A percentile compares a stretch with the other conserved stretches of the same genome.
Conservation (phyloP, 495 filamentous ascomycete genomes). For the Neurospora sp. region DNA sequence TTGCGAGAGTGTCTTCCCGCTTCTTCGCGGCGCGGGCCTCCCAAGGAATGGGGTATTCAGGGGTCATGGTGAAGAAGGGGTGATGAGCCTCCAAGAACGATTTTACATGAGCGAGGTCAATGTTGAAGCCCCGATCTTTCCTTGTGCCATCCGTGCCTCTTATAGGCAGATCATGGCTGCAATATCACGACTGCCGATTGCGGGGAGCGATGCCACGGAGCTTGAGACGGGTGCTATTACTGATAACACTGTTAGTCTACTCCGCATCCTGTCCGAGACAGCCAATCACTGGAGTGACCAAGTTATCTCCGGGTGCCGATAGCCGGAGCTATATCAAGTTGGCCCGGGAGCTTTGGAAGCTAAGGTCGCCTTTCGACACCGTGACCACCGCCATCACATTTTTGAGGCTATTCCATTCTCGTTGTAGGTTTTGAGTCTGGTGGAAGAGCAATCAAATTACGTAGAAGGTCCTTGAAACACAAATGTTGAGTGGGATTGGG, state of each 20-base stretch:
- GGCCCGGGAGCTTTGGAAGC: background rate
- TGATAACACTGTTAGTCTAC: background rate
- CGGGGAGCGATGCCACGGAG: background rate
- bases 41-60: conserved; percentile 6
- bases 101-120: background rate
- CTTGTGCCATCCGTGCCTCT: background rate
- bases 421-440: background rate
- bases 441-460: background rate
- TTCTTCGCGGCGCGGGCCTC: conserved; percentile 16
- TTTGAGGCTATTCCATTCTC: background rate
- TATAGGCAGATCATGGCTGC: background rate
- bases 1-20: conserved; percentile 7
- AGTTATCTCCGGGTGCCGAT: background rate
- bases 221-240: background rate
- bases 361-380: background rate
- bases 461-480: too few relatives aligned
- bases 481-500: background rate
- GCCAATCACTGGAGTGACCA: background rate
- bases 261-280: background rate
- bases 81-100: background rate
- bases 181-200: background rate
- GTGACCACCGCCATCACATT: background rate
- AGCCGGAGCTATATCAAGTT: background rate
- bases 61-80: background rate
- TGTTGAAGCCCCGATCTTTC: background rate